phyloP scores from a whole-genome alignment of 2,329 filamentous ascomycete genomes.

The Clarireedia hainanense region DNA sequence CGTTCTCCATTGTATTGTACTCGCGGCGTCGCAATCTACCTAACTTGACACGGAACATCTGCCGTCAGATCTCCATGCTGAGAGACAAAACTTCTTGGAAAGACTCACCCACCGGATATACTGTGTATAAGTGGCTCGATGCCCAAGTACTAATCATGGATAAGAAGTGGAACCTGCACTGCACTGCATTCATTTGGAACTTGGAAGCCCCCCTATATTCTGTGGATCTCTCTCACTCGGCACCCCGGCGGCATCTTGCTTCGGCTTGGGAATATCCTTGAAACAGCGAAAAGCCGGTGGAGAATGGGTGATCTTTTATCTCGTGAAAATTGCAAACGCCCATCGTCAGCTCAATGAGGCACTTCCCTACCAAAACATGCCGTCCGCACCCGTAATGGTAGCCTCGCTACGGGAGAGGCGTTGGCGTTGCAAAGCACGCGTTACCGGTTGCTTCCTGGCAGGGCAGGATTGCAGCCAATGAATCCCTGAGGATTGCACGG shows the following conservation, averaged over 20 bases:
- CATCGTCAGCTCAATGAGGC: too few species aligned
- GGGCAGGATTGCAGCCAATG: not conserved
- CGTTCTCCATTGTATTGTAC: too few species aligned
- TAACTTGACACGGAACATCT: too few species aligned
- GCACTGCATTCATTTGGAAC: not conserved
- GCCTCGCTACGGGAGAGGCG: constrained; percentile 8
- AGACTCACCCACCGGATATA: too few species aligned
- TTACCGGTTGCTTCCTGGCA: not conserved
- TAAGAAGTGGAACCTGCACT: not conserved
- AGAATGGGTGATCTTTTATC: not conserved
- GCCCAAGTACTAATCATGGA: too few species aligned
- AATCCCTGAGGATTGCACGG: not conserved
- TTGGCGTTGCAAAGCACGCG: constrained; percentile 1
- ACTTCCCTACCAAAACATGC: not conserved
- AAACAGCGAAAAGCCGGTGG: not conserved
- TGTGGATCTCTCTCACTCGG: not conserved
- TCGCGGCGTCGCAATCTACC: too few species aligned
- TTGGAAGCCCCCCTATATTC: not conserved
- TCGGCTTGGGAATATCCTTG: not conserved
- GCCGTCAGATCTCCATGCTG: too few species aligned
- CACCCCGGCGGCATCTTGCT: not conserved
- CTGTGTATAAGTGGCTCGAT: too few species aligned
- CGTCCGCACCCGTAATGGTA: not conserved
- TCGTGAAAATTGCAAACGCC: not conserved
- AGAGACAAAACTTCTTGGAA: too few species aligned